These are phyloP conservation scores for Prototheca cutis DNA, from an alignment of 163 green algal genomes.

Conservation along the genomic window DNA sequence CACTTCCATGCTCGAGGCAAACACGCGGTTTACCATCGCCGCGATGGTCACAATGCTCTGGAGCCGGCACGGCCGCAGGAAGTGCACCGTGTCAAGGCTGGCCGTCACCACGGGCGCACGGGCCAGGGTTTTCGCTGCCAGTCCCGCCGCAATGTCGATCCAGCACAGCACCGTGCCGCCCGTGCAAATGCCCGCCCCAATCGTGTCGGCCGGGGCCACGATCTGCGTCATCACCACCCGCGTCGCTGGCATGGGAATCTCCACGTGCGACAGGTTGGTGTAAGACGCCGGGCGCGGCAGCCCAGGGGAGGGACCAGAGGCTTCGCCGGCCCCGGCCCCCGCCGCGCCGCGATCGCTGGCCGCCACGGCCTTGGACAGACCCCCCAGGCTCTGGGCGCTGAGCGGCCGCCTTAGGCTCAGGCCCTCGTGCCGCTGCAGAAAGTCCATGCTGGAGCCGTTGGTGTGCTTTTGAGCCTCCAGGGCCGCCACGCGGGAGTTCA, in stretches of 20 bases:
- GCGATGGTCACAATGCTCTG: slow-evolving; percentile 60
- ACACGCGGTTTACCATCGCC: slow-evolving; percentile 71
- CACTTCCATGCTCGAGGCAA: slow-evolving; percentile 66
- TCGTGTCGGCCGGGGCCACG: slow-evolving; percentile 40
- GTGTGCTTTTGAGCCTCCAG: slow-evolving; percentile 4
- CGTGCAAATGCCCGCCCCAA: slow-evolving; percentile 53
- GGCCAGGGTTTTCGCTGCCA: slow-evolving; percentile 69
- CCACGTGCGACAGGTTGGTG: slow-evolving; percentile 1
- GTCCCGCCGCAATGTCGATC: slow-evolving; percentile 71
- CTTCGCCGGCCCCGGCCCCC: no score
- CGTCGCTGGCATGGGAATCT: slow-evolving; percentile 49
- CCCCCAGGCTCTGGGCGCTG: not conserved
- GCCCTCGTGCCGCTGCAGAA: slow-evolving; percentile 2
- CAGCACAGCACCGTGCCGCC: slow-evolving; percentile 65
- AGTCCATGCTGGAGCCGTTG: slow-evolving; percentile 5
- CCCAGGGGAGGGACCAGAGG: no score
- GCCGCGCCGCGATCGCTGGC: no score
- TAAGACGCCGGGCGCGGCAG: not conserved
- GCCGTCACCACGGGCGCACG: slow-evolving; percentile 65
- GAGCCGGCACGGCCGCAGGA: slow-evolving; percentile 52
- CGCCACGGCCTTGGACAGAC: no score
- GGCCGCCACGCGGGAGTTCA: not conserved
- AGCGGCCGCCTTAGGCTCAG: not conserved
- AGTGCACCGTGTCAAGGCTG: slow-evolving; percentile 69
- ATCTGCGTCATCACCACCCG: slow-evolving; percentile 70